Evolutionary conservation across 2,329 filamentous ascomycete genomes (phyloP), one percentile per base, ranked within the genome.

Genomic region (Claviceps paspali): DNA sequence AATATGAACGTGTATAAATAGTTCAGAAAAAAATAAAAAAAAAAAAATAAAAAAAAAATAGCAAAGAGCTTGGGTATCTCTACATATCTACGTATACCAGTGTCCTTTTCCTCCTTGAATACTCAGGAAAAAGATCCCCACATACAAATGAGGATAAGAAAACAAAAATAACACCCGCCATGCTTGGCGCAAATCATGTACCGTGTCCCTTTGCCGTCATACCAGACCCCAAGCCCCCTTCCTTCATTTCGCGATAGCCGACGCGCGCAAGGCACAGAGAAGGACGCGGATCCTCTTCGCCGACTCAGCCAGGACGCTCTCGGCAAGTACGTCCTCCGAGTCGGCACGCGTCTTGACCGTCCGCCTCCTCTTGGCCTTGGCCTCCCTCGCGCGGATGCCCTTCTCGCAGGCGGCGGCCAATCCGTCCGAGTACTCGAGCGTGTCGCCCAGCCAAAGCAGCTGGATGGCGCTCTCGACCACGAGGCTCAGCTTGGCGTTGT

Each of bases 401-500:
- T 48, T 58, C 40, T 59, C 55, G 10, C 64, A 61, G 0, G 65
- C 65, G 5, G 43, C 43, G 12, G 50, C 51, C 12, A 74, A 50
- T 4, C 43, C 43, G 1, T 50, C 42, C 22, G 55, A 56, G 44
- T 64, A 63, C 2, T 42, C 40, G 10, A 62, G 44, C 15, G 49
- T 46, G 10, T 56, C 55, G 19, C 52, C 48, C 3, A 40, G 39
- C 56, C 63, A 68, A 3, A 70, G 54, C 6, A 76, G 57, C 32
- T 76, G 65, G 22, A 83, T 49, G 35, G 84, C 55, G 2, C 65
- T 65, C 56, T 88, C 83, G 0, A 85, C 59, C 22, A 82, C 54
- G 8, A 87, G 56, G 2, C 78, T 77, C 27, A 87, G 64, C 52
- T 81, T 82, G 21, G 78, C 76, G 47, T 91, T 87, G 43, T 85